Evolutionary conservation across 2,329 filamentous ascomycete genomes (phyloP), one percentile per base, ranked within the genome.

Genomic region (Phyllosticta ampelicida): DNA sequence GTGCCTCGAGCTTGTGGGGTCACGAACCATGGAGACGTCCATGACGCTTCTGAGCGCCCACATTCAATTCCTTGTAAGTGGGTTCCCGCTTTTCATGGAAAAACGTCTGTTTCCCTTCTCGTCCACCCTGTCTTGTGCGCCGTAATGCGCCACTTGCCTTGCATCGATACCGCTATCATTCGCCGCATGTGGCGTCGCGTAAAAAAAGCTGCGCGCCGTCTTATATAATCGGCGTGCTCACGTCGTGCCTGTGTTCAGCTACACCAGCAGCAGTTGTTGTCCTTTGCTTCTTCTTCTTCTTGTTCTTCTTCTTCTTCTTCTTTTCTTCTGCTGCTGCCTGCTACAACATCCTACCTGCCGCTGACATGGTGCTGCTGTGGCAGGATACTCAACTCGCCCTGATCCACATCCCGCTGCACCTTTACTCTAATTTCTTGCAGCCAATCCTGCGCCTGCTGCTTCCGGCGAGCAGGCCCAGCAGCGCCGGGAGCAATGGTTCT

Each of bases 331-430:
- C 20, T 30, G 21, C 20, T 30, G 21, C 51, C n/a, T 53, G n/a
- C 26, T 18, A 53, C 21, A 29, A 26, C 20, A 26, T n/a, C 11
- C 21, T 53, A 11, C 11, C 26, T 66, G 21, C 51, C 62, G 62
- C 68, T 72, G 63, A 71, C 68, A 66, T 59, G 64, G 70, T 75
- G 70, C 64, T 68, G 60, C 61, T 64, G 58, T 65, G 64, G 44
- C 75, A 97, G 94, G 87, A 95, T 67, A 90, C 90, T 64, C 86
- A 85, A 62, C 84, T 96, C 66, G 90, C 86, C 66, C 80, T 99
- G 61, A 90, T 97, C 67, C 91, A 96, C 71, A 91, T 97, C 60
- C 91, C 92, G 1, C 76, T 95, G 61, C 78, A 85, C 57, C 80
- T 94, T 53, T 85, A 96, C 72, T 78, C 86, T 5, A 81, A 80